Conservation (phyloP, 352 stramenopile species). For the Globisporangium perplexum region DNA sequence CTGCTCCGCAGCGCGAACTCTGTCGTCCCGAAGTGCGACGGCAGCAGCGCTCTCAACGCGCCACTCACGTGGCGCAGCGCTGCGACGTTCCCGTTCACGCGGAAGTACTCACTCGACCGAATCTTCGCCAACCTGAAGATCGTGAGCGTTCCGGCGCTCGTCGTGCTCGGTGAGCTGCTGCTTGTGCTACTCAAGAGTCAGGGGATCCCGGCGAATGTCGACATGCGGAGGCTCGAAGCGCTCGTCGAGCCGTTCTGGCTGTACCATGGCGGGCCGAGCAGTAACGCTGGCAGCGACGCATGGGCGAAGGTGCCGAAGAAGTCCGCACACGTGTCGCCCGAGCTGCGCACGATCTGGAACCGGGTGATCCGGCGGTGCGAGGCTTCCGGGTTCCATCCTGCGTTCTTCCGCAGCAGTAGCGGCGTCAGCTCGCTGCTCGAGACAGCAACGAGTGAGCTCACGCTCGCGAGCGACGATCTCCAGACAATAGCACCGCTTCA, state of each 20-base stretch:
- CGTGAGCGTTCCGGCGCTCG: conserved; percentile 26
- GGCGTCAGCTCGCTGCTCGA: neutral
- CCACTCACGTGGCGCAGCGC: conserved; percentile 22
- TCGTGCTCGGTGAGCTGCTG: conserved; percentile 46
- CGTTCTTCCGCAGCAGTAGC: conserved; percentile 8
- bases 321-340: conserved; percentile 10
- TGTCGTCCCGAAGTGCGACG: conserved; percentile 11
- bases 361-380: conserved; percentile 53
- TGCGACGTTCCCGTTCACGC: conserved; percentile 37
- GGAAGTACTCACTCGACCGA: conserved; percentile 36
- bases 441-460: neutral
- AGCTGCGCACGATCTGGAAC: conserved; percentile 58
- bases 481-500: neutral
- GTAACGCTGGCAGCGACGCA: neutral
- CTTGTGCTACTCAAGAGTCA: conserved; percentile 37
- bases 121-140: conserved; percentile 35
- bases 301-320: conserved; percentile 4
- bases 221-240: conserved; percentile 25
- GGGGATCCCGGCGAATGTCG: conserved; percentile 13
- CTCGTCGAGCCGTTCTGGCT: conserved; percentile 52
- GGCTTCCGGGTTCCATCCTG: conserved; percentile 24
- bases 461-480: neutral
- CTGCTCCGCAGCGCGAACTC: conserved; percentile 44
- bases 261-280: conserved; percentile 3
- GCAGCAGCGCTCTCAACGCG: neutral